Base-by-base conservation (phyloP, 805 yeast genomes). In the Tanozyma kutaoensis region DNA sequence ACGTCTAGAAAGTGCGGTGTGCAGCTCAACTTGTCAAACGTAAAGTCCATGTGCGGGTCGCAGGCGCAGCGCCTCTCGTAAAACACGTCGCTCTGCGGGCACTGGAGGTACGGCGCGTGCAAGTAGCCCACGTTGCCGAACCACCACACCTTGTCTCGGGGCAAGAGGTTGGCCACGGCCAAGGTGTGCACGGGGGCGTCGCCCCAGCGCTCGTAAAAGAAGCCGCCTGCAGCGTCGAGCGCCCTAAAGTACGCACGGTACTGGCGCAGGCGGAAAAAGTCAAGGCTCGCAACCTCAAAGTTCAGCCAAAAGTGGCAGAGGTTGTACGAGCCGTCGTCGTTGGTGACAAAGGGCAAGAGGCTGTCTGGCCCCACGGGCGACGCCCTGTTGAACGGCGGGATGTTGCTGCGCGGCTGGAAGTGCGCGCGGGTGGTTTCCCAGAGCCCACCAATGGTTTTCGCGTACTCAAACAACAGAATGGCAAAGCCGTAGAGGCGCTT, bases 401-500 rank as follows among this genome's bases (percentile, higher is more conserved):
- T 5, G 17, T 15, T 15, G 7, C 7, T 5, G 7, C 17, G 17
- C 22, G 12, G 12, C 20, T 8, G 10, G 10, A 18, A 18, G 20
- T 18, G 20, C 9, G 20, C 20, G 9, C 10, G 20, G 20, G 9
- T 18, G 9, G 20, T 18, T n/a, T 56, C 48, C 80, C 82, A 80
- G 20, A 80, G 50, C 2, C 72, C 55, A 24, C 68, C 69, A 32
- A 80, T 73, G 2, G 88, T 78, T 10, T 58, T 58, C 11, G 46
- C 47, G 39, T 68, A 71, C 46, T 80, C 93, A 37, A 68, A 67
- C 34, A 79, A 57, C 2, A 80, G 57, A 33, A 79, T 54, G 5
- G 77, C 69, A 40, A 76, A 80, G 2, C 85, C 86, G 42, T 75
- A 79, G 28, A 53, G 53, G 42, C 69, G 63, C n/a, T 66, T 52